Conservation (phyloP, 208 protist genomes). For the Crithidia thermophila region DNA sequence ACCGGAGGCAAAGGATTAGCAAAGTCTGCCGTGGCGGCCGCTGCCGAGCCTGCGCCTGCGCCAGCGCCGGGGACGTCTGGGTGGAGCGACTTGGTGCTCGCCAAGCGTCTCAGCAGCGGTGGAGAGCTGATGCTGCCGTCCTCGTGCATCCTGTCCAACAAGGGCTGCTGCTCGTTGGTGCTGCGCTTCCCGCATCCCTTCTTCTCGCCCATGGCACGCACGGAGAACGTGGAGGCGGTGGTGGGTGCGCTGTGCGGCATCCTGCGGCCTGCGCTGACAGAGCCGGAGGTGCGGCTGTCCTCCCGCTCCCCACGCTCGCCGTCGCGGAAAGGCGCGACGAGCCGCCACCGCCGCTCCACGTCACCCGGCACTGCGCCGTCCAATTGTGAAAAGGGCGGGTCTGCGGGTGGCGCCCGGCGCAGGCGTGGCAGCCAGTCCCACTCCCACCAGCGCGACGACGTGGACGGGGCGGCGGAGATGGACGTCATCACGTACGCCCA, state of each 20-base stretch:
- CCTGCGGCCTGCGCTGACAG: conserved; percentile 39
- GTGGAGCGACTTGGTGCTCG: conserved; percentile 43
- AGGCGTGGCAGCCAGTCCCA: conserved; percentile 16
- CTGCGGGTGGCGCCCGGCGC: neutral
- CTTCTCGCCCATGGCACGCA: conserved; percentile 44
- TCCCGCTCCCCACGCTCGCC: conserved; percentile 6
- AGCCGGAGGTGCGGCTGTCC: conserved; percentile 23
- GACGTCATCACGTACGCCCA: conserved; percentile 50
- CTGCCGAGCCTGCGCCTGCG: neutral
- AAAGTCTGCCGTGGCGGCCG: neutral
- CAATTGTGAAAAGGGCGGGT: neutral
- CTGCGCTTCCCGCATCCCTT: conserved; percentile 62
- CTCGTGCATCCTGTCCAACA: conserved; percentile 47
- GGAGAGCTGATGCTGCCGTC: conserved; percentile 79
- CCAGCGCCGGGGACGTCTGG: conserved; percentile 8
- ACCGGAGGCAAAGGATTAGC: neutral
- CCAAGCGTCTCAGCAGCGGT: conserved; percentile 55
- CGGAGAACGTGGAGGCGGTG: conserved; percentile 71
- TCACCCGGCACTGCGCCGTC: conserved; percentile 11
- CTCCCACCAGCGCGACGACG: neutral
- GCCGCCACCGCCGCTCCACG: conserved; percentile 14
- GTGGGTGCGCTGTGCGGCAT: conserved; percentile 73
- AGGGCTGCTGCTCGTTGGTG: conserved; percentile 64
- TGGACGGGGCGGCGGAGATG: conserved; percentile 12
- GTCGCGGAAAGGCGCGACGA: neutral